Evolutionary conservation across 495 filamentous ascomycete genomes (phyloP), one percentile per base, ranked within the genome.

Genomic region (Xylaria intraflava): DNA sequence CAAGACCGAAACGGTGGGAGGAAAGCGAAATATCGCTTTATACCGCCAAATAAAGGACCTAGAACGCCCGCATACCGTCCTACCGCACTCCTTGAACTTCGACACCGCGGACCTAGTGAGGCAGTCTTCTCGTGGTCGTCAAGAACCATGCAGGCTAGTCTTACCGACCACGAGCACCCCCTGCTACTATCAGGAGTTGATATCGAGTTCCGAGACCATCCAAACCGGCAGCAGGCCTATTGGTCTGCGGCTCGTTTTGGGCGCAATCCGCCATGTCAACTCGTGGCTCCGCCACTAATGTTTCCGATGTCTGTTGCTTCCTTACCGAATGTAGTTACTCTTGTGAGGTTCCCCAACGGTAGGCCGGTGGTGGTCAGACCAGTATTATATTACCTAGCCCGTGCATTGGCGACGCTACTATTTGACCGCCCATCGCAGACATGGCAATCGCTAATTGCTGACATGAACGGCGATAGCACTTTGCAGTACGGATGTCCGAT

Each of bases 311-410:
- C 2, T 30, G 41, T 24, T 19, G 42, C 19, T 2, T 23, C 16
- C 23, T n/a, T 41, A 5, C 35, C 35, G 17, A 17, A 17, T 5
- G 46, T 30, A n/a, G 41, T 12, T 10, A 24, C 12, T 19, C 12
- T 19, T 36, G 2, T 53, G 40, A 53, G 24, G 43, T 53, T 46
- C 51, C 51, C 51, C 51, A 53, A 46, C 51, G 42, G 51, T 26
- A 42, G 40, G 24, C 51, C 51, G 51, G 33, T 53, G 51, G 51
- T 46, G 51, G 51, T 53, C 51, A 53, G 51, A 46, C n/a, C 6
- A 53, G n/a, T n/a, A n/a, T n/a, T 26, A 8, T 10, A 46, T 29
- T 40, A n/a, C n/a, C n/a, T 44, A n/a, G 16, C 6, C 17, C 14
- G 16, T 27, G 40, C 38, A 38, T 45, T 20, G n/a, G 27, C 35